These are phyloP conservation scores for Cunninghamia lanceolata DNA, from an alignment of 75 land plant species.

Conservation along the genomic window DNA sequence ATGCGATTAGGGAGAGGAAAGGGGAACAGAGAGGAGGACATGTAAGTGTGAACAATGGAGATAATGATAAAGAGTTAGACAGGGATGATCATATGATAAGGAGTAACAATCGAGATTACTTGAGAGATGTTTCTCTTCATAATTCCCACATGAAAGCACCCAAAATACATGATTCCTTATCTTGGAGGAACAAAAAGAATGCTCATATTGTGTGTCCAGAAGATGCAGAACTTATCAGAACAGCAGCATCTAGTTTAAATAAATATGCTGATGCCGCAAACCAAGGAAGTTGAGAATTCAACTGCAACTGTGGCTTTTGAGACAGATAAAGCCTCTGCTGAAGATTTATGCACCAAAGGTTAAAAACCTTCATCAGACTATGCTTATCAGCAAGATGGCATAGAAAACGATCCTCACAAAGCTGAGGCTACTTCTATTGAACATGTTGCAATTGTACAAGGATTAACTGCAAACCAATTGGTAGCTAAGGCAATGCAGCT, in stretches of 20 bases:
- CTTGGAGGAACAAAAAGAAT: slow-evolving; percentile 59
- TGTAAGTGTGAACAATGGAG: slow-evolving; percentile 11
- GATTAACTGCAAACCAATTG: slow-evolving; percentile 78
- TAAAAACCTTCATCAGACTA: not conserved
- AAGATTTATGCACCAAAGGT: slow-evolving; percentile 2
- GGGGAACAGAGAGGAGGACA: slow-evolving; percentile 26
- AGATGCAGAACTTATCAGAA: slow-evolving; percentile 52
- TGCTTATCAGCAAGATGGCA: not conserved
- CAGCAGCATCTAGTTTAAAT: slow-evolving; percentile 63
- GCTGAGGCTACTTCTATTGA: not conserved
- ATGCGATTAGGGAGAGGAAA: slow-evolving; percentile 78
- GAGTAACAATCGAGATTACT: slow-evolving; percentile 35
- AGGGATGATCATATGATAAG: slow-evolving; percentile 33
- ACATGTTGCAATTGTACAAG: not conserved
- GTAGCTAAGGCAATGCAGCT: slow-evolving; percentile 90
- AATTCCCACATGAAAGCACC: slow-evolving; percentile 77
- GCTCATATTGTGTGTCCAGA: slow-evolving; percentile 32
- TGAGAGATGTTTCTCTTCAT: slow-evolving; percentile 38
- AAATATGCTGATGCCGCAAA: slow-evolving; percentile 55
- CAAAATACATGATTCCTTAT: slow-evolving; percentile 46
- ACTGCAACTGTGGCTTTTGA: slow-evolving; percentile 3
- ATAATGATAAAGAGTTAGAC: slow-evolving; percentile 22
- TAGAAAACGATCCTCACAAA: not conserved
- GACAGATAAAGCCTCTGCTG: not conserved
- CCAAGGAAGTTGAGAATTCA: slow-evolving; percentile 10